Evolutionary conservation across 2,329 filamentous ascomycete genomes (phyloP).

Genomic region (Aspergillus quadricinctus): DNA sequence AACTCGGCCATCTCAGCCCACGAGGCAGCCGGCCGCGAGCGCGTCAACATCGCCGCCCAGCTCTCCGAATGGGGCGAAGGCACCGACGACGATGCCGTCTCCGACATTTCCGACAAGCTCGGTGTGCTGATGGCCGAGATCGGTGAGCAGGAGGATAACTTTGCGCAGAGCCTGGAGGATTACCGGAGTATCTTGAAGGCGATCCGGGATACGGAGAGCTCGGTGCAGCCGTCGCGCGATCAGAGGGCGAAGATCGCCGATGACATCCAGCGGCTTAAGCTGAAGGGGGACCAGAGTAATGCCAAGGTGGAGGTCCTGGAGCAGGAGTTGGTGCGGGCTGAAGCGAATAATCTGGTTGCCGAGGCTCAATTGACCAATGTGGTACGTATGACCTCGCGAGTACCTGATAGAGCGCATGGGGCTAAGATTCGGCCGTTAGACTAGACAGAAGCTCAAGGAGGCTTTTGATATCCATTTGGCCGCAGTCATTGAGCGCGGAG

Average conservation of each 20-base stretch:
- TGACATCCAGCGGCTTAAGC: conserved; percentile 86
- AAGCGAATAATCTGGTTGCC: conserved; percentile 92
- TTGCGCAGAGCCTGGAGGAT: conserved; percentile 82
- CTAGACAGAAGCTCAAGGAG: conserved; percentile 92
- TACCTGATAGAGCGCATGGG: conserved; percentile 1
- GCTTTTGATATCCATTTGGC: conserved; percentile 85
- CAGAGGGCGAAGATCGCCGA: conserved; percentile 83
- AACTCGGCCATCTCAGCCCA: conserved; percentile 83
- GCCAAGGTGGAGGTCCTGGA: conserved; percentile 78
- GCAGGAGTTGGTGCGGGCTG: conserved; percentile 92
- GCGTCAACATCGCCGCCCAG: conserved; percentile 78
- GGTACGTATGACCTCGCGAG: conserved; percentile 47
- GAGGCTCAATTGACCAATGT: conserved; percentile 96
- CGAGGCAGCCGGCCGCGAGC: conserved; percentile 79
- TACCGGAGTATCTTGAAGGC: conserved; percentile 78
- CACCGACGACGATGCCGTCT: conserved; percentile 80
- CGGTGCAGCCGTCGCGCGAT: conserved; percentile 87
- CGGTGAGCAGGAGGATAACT: conserved; percentile 86
- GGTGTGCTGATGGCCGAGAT: conserved; percentile 89
- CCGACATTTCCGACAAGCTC: conserved; percentile 91
- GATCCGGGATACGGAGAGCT: conserved; percentile 92
- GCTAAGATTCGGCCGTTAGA: conserved; percentile 48
- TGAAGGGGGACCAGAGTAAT: conserved; percentile 77
- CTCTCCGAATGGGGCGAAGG: conserved; percentile 95
- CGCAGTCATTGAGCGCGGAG: conserved; percentile 88